Conservation (phyloP, 306 rosid species). For the Purshia tridentata region DNA sequence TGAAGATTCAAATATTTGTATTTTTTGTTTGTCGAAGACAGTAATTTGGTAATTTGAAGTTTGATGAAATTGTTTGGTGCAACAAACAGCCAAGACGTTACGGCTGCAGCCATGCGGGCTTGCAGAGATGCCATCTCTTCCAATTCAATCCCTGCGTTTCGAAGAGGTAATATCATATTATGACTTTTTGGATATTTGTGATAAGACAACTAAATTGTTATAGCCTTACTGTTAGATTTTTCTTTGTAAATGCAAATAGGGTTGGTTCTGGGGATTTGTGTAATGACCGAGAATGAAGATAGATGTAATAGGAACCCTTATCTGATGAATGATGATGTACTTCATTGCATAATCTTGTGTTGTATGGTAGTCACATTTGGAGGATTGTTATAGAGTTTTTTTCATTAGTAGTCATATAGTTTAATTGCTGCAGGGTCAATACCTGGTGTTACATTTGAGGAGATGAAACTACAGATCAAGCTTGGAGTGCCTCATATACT, state of each 20-base stretch:
- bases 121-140: slow-evolving; percentile 95
- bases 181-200: neutral
- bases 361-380: neutral
- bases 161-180: slow-evolving; percentile 55
- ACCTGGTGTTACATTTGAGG: slow-evolving; percentile 79
- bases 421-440: slow-evolving; percentile 62
- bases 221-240: neutral
- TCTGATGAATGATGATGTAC: neutral
- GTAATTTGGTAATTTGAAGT: neutral
- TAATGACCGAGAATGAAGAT: neutral
- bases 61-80: slow-evolving; percentile 11
- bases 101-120: slow-evolving; percentile 93
- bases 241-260: neutral
- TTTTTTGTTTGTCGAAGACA: neutral
- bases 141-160: slow-evolving; percentile 91
- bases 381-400: neutral
- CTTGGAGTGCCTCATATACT: slow-evolving; percentile 86
- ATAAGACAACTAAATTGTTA: neutral
- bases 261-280: neutral
- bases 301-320: neutral
- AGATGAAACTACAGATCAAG: slow-evolving; percentile 92
- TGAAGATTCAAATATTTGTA: neutral
- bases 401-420: slow-evolving; percentile 25
- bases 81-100: slow-evolving; percentile 75
- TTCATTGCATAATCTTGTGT: neutral